Evolutionary conservation across 2,329 filamentous ascomycete species (phyloP).

Genomic region (Paracamarosporium sp.): DNA sequence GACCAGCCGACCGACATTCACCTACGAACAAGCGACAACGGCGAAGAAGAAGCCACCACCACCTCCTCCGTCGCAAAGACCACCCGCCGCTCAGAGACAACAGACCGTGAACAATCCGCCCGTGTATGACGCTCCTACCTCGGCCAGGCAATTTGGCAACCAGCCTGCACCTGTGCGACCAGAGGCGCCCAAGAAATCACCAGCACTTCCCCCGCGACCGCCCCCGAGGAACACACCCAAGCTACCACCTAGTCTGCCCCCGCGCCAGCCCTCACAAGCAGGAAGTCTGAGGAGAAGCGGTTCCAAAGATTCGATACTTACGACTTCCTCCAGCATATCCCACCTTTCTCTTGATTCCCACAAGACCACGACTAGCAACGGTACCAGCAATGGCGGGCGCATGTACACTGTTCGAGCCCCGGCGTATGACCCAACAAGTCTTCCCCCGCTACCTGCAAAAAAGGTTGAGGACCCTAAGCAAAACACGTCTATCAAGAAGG

Average conservation of each 20-base stretch:
- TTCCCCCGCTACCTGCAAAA: constrained; percentile 63
- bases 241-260: constrained; percentile 51
- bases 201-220: constrained; percentile 48
- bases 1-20: constrained; percentile 41
- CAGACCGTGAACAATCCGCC: constrained; percentile 51
- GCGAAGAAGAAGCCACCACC: constrained; percentile 46
- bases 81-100: constrained; percentile 37
- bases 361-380: constrained; percentile 48
- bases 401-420: constrained; percentile 58
- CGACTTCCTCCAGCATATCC: constrained; percentile 54
- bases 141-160: constrained; percentile 46
- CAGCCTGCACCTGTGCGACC: constrained; percentile 36
- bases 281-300: constrained; percentile 38
- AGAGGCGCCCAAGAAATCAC: constrained; percentile 30
- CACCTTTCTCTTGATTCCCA: constrained; percentile 59
- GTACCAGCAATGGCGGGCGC: constrained; percentile 19
- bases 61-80: constrained; percentile 46
- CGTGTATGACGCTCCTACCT: constrained; percentile 41
- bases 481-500: constrained; percentile 43
- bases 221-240: constrained; percentile 54
- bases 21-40: constrained; percentile 38
- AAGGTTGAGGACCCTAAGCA: constrained; percentile 49
- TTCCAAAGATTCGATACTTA: constrained; percentile 59
- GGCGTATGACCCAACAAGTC: constrained; percentile 60
- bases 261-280: constrained; percentile 51